A percentile compares a stretch with the other conserved stretches of the same genome.
Conservation (phyloP, 2,329 filamentous ascomycete species). For the Stagonosporopsis cucurbitacearum region DNA sequence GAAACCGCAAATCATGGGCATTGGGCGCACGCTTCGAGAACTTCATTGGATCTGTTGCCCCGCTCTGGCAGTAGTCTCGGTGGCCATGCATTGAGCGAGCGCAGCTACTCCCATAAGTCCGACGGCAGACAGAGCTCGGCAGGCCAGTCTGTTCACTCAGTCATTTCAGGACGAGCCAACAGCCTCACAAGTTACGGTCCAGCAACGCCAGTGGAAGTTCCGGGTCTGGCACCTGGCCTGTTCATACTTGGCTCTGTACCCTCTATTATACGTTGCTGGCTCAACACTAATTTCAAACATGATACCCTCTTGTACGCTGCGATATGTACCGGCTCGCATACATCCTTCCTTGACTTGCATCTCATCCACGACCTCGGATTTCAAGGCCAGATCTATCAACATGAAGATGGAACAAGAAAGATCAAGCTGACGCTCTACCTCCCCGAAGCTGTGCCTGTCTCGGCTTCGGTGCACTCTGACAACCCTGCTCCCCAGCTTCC, state of each 20-base stretch:
- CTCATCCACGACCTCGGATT: constrained; percentile 78
- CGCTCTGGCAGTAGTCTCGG: constrained; percentile 81
- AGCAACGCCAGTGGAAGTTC: constrained; percentile 76
- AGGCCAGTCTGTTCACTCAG: constrained; percentile 81
- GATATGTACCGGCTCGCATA: constrained; percentile 88
- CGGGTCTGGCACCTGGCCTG: constrained; percentile 80
- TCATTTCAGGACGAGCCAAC: constrained; percentile 80
- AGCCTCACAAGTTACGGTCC: constrained; percentile 72
- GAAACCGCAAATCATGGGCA: constrained; percentile 92
- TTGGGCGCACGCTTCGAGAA: constrained; percentile 82
- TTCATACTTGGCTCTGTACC: constrained; percentile 88
- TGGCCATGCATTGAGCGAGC: constrained; percentile 82
- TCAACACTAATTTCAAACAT: constrained; percentile 89
- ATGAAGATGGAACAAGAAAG: constrained; percentile 69
- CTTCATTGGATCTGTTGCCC: constrained; percentile 82
- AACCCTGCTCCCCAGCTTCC: constrained; percentile 82
- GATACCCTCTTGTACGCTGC: constrained; percentile 88
- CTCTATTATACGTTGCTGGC: constrained; percentile 94
- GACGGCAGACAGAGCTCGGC: constrained; percentile 93
- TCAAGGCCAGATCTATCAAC: constrained; percentile 68
- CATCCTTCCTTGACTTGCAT: constrained; percentile 78
- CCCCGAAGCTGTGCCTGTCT: constrained; percentile 84
- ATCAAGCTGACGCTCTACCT: constrained; percentile 86
- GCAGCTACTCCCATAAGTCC: constrained; percentile 91
- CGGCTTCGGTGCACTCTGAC: constrained; percentile 69